phyloP scores from a whole-genome alignment of 805 yeast genomes.

The Candida yuanshanica region DNA sequence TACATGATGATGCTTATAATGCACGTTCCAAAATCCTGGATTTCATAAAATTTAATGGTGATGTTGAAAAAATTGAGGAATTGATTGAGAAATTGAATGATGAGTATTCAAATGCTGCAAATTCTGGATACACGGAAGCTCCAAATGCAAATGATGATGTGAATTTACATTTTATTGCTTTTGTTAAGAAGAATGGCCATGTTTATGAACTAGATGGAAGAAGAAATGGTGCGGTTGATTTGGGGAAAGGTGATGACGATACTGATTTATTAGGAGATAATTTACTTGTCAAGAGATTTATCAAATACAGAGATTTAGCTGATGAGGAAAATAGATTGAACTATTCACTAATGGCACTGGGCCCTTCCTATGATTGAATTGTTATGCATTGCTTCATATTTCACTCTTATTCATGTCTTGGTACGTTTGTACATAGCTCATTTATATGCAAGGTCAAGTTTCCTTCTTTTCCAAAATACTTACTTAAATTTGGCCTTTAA shows the following conservation, averaged over 20 bases:
- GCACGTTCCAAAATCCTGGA: conserved; percentile 11
- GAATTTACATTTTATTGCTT: conserved; percentile 74
- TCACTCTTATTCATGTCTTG: no score
- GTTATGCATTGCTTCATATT: no score
- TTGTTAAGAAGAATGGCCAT: conserved; percentile 51
- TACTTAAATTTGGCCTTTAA: conserved; percentile 76
- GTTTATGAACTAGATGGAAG: conserved; percentile 89
- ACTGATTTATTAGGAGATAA: conserved; percentile 50
- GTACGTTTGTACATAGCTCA: no score
- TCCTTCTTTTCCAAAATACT: conserved; percentile 1
- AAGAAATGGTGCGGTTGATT: conserved; percentile 63
- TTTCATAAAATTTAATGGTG: conserved; percentile 13
- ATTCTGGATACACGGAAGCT: conserved; percentile 47
- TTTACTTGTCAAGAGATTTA: conserved; percentile 47
- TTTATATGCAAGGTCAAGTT: no score
- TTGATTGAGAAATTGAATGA: conserved; percentile 43
- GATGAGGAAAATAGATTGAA: conserved; percentile 53
- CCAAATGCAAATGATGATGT: conserved; percentile 51
- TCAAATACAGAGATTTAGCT: conserved; percentile 59
- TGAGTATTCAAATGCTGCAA: conserved; percentile 35
- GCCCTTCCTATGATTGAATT: conserved; percentile 40
- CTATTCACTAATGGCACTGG: conserved; percentile 76
- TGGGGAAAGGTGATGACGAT: conserved; percentile 38
- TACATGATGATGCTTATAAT: conserved; percentile 25
- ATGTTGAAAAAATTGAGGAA: conserved; percentile 23